A percentile compares a stretch with the other conserved stretches of the same genome.
phyloP scores from a whole-genome alignment of 1,139 yeast species.

The Candida gigantensis region DNA sequence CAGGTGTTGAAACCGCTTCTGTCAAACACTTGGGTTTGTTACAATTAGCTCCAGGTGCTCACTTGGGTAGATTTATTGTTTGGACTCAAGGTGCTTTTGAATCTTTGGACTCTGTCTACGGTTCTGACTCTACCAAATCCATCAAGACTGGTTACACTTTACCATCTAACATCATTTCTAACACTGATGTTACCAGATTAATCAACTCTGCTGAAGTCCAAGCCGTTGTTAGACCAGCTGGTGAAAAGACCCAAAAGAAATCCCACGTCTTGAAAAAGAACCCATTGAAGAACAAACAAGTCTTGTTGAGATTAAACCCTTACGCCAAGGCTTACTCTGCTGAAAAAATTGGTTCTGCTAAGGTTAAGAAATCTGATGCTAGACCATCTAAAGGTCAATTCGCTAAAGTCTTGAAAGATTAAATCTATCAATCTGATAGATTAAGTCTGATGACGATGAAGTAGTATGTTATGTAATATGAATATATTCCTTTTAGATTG shows the following conservation, averaged over 20 bases:
- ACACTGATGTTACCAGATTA: conserved; percentile 95
- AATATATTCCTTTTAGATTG: background rate
- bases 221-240: conserved; percentile 96
- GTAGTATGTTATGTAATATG: background rate
- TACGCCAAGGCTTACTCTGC: conserved; percentile 97
- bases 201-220: conserved; percentile 99
- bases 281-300: conserved; percentile 99
- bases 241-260: conserved; percentile 92
- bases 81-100: conserved; percentile 99
- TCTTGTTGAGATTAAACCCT: conserved; percentile 97
- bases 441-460: no score
- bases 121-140: conserved; percentile 84
- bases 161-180: conserved; percentile 92
- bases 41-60: conserved; percentile 99
- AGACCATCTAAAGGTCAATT: conserved; percentile 75
- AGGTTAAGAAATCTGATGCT: conserved; percentile 65
- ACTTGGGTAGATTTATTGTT: conserved; percentile 98
- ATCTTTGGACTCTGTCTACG: conserved; percentile 96
- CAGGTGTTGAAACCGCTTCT: conserved; percentile 98
- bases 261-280: conserved; percentile 97
- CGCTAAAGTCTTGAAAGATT: conserved; percentile 62
- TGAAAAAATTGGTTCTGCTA: conserved; percentile 85
- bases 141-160: conserved; percentile 88
- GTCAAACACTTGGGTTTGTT: conserved; percentile 93
- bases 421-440: no score